Percentiles rank a stretch among this genome's conserved stretches.
These are phyloP conservation scores for Kodamaea plutei DNA, from an alignment of 1,139 yeast genomes.

Conservation along the genomic window DNA sequence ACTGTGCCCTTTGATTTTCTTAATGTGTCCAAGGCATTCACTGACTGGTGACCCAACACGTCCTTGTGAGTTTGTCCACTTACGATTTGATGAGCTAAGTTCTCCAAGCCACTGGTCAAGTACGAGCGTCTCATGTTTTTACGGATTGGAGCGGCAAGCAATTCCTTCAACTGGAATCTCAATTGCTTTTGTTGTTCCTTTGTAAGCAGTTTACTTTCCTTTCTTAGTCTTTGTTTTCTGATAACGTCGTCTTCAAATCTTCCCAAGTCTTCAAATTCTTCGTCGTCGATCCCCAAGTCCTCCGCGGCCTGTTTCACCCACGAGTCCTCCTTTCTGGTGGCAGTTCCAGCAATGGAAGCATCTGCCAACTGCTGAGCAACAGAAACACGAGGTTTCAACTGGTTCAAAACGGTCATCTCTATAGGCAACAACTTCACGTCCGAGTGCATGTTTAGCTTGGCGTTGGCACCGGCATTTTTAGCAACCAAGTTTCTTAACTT, in stretches of 20 bases:
- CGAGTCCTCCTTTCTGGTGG: conserved; percentile 63
- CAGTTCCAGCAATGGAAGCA: conserved; percentile 53
- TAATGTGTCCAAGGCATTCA: conserved; percentile 68
- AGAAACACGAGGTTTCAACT: conserved; percentile 63
- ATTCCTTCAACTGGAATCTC: conserved; percentile 52
- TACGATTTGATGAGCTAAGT: conserved; percentile 79
- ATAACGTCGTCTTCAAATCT: conserved; percentile 60
- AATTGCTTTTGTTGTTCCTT: conserved; percentile 47
- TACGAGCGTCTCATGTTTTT: conserved; percentile 70
- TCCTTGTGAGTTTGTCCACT: conserved; percentile 66
- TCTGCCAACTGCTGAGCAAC: conserved; percentile 76
- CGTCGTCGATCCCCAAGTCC: conserved; percentile 78
- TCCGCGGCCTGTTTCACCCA: conserved; percentile 93
- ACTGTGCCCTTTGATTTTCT: conserved; percentile 22
- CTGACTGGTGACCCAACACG: conserved; percentile 66
- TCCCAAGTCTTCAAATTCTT: conserved; percentile 41
- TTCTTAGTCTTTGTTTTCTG: conserved; percentile 59
- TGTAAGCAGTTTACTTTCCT: conserved; percentile 50
- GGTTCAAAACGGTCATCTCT: conserved; percentile 68
- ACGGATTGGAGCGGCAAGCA: conserved; percentile 58
- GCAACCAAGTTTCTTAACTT: conserved; percentile 67
- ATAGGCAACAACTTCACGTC: conserved; percentile 73
- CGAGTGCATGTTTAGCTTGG: conserved; percentile 34
- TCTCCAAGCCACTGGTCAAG: conserved; percentile 78
- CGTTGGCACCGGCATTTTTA: conserved; percentile 22